A percentile compares a stretch with the other conserved stretches of the same genome.
Conservation (phyloP, 108 stramenopile genomes). For the Skeletonema tropicum region DNA sequence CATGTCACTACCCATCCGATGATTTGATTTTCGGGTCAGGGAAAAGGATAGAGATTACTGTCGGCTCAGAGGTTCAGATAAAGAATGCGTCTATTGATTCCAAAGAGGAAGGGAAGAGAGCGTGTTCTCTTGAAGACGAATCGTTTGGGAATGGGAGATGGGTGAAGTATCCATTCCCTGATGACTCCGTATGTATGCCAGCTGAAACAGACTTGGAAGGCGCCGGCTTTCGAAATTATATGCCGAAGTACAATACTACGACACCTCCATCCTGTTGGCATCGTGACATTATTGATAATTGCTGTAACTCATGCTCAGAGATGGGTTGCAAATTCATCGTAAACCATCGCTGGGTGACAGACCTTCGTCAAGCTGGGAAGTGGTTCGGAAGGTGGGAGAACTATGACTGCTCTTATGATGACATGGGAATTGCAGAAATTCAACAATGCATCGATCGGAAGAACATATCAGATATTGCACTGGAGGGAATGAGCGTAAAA, state of each 20-base stretch:
- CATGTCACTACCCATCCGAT: slow-evolving; percentile 37
- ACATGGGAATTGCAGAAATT: slow-evolving; percentile 25
- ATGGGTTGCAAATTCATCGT: slow-evolving; percentile 17
- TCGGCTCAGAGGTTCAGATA: slow-evolving; percentile 1
- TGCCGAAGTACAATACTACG: slow-evolving; percentile 10
- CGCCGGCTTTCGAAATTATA: neutral
- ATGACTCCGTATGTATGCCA: slow-evolving; percentile 19
- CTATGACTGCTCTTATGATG: slow-evolving; percentile 33
- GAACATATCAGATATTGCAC: slow-evolving; percentile 20
- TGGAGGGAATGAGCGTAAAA: slow-evolving; percentile 29
- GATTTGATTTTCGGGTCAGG: slow-evolving; percentile 34
- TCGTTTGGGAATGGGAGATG: slow-evolving; percentile 30
- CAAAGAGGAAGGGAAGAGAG: neutral
- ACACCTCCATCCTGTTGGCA: slow-evolving; percentile 43
- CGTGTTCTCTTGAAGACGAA: slow-evolving; percentile 29
- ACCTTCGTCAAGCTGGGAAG: slow-evolving; percentile 12
- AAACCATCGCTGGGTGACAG: slow-evolving; percentile 26
- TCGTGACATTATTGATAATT: slow-evolving; percentile 38
- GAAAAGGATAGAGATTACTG: slow-evolving; percentile 16
- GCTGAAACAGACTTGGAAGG: neutral
- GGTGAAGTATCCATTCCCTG: slow-evolving; percentile 35
- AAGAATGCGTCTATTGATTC: neutral
- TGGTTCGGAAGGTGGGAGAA: slow-evolving; percentile 38
- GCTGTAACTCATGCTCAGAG: slow-evolving; percentile 30
- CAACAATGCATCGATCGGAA: slow-evolving; percentile 31